phyloP scores from a whole-genome alignment of 305 asterid genomes.

The Euphrasia arctica region DNA sequence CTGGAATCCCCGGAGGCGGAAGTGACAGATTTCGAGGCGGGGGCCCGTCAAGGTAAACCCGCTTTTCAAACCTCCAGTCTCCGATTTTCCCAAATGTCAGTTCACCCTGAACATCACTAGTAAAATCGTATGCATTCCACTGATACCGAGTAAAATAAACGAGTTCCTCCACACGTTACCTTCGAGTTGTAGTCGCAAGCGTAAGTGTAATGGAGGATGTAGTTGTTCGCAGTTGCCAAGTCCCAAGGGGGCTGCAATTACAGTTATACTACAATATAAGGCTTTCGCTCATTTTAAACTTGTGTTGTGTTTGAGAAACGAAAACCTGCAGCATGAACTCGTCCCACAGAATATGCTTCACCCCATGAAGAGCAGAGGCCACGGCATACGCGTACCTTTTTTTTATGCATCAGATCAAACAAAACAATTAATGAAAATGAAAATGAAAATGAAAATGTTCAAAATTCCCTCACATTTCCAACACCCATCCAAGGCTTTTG shows the following conservation, averaged over 20 bases:
- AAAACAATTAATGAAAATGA: too few relatives aligned
- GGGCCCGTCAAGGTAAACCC: conserved; percentile 33
- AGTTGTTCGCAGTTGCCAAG: conserved; percentile 30
- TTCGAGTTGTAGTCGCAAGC: conserved; percentile 46
- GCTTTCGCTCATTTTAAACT: too few relatives aligned
- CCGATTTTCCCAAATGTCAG: conserved; percentile 37
- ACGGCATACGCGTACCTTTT: conserved; percentile 60
- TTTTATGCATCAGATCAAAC: not conserved
- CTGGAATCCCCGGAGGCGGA: conserved; percentile 56
- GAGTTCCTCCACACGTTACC: conserved; percentile 35
- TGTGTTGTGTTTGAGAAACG: not conserved
- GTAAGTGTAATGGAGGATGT: conserved; percentile 59
- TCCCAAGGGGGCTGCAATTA: conserved; percentile 67
- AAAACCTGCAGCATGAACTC: conserved; percentile 58
- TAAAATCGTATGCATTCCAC: not conserved
- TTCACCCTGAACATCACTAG: conserved; percentile 44
- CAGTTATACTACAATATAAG: too few relatives aligned
- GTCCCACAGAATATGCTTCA: conserved; percentile 45
- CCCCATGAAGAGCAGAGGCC: conserved; percentile 62
- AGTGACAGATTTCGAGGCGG: conserved; percentile 51
- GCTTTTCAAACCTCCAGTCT: conserved; percentile 58
- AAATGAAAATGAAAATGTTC: not conserved
- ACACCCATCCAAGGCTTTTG: conserved; percentile 6
- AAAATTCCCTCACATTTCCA: conserved; percentile 3
- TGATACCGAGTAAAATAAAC: too few relatives aligned